A percentile compares a stretch with the other conserved stretches of the same genome.
Evolutionary conservation across 1,284 basidiomycete genomes (phyloP).

Genomic region (Rhodotorula sp.): DNA sequence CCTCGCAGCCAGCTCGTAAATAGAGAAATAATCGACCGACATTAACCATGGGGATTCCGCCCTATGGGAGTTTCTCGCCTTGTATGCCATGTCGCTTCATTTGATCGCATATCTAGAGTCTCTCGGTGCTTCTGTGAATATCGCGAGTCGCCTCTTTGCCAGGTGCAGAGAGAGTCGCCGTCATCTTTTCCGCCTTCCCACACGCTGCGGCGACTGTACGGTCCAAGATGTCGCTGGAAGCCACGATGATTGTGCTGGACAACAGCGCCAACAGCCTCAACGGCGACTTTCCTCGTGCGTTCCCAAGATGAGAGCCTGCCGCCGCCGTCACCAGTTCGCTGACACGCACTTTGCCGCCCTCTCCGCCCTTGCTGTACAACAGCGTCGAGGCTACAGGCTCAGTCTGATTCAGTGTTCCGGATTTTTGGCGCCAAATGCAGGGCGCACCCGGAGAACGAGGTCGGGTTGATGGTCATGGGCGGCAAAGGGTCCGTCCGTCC

Average conservation of each 20-base stretch:
- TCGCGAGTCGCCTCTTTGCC: too few relatives aligned
- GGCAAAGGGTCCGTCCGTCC: conserved; percentile 64
- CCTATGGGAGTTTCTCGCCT: too few relatives aligned
- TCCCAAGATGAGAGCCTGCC: neutral
- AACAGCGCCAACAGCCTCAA: conserved; percentile 59
- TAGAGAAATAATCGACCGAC: too few relatives aligned
- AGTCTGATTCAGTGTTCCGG: conserved; percentile 84
- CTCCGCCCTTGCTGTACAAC: neutral
- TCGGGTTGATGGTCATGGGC: conserved; percentile 97
- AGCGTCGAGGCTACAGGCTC: conserved; percentile 67
- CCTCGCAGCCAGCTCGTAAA: neutral
- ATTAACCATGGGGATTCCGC: too few relatives aligned
- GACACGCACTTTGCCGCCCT: neutral
- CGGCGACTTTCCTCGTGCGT: conserved; percentile 78
- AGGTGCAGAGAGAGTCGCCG: neutral
- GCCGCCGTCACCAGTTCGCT: neutral
- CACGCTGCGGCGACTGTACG: too few relatives aligned
- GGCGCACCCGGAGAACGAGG: conserved; percentile 94
- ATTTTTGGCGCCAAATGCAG: conserved; percentile 92
- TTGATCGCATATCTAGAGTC: too few relatives aligned
- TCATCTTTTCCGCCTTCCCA: neutral
- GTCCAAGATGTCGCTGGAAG: conserved; percentile 81
- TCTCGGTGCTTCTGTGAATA: too few relatives aligned
- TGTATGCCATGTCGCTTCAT: too few relatives aligned
- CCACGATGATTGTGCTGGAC: conserved; percentile 70